phyloP scores from a whole-genome alignment of 2,329 filamentous ascomycete species.

The Clonostachys rosea region DNA sequence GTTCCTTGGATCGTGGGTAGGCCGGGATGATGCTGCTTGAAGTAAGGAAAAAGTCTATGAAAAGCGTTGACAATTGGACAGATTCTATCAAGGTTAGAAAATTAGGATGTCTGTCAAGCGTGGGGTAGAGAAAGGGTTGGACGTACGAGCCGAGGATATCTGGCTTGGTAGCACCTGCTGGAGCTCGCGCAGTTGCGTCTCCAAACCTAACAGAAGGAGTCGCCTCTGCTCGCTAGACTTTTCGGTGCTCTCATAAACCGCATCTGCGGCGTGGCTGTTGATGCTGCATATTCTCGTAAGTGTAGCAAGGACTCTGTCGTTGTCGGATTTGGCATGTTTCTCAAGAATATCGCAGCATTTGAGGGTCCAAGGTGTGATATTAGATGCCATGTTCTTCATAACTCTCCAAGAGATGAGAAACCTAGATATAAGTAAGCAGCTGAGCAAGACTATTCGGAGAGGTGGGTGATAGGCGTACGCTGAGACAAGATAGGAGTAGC shows the following conservation, averaged over 20 bases:
- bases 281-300: constrained; percentile 35
- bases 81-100: constrained; percentile 8
- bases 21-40: too few relatives aligned
- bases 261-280: constrained; percentile 26
- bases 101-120: too few relatives aligned
- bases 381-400: constrained; percentile 16
- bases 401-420: constrained; percentile 31
- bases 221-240: constrained; percentile 31
- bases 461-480: constrained; percentile 17
- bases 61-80: constrained; percentile 22
- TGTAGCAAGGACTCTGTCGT: constrained; percentile 37
- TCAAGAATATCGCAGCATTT: constrained; percentile 39
- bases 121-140: too few relatives aligned
- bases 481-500: constrained; percentile 35
- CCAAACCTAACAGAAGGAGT: constrained; percentile 41
- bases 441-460: neutral
- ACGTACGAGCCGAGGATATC: too few relatives aligned
- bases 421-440: constrained; percentile 13
- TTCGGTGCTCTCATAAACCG: constrained; percentile 16
- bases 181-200: constrained; percentile 38
- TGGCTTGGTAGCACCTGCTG: constrained; percentile 23
- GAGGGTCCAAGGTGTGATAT: constrained; percentile 35
- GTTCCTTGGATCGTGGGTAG: too few relatives aligned
- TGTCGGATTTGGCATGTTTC: constrained; percentile 21
- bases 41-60: constrained; percentile 29